Percentiles rank a stretch among this genome's conserved stretches.
Conservation (phyloP, 208 protist genomes). For the Tritrichomonas foetus region DNA sequence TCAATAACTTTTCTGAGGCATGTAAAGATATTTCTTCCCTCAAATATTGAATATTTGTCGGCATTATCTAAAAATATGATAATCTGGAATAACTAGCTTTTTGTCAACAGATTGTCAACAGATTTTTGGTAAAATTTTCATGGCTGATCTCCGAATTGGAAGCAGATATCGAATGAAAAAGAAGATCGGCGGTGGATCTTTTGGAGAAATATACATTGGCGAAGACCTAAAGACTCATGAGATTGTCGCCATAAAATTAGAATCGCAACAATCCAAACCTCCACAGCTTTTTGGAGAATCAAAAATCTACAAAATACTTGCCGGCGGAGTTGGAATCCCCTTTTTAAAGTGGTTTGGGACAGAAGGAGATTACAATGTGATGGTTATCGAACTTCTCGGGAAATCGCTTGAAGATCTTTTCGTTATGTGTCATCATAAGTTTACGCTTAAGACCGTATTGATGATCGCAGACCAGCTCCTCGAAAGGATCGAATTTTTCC, state of each 20-base stretch:
- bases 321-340: conserved; percentile 82
- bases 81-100: too few relatives aligned
- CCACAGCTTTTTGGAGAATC: conserved; percentile 94
- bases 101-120: too few relatives aligned
- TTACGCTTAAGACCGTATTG: conserved; percentile 92
- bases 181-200: conserved; percentile 93
- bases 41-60: too few relatives aligned
- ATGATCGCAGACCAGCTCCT: conserved; percentile 93
- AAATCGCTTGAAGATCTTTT: conserved; percentile 94
- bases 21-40: too few relatives aligned
- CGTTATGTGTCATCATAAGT: conserved; percentile 71
- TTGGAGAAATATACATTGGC: conserved; percentile 82
- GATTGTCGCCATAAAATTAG: conserved; percentile 62
- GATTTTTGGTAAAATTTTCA: too few relatives aligned
- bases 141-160: conserved; percentile 78
- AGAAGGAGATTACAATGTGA: conserved; percentile 91
- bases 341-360: conserved; percentile 80
- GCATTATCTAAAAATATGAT: too few relatives aligned
- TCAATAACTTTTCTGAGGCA: too few relatives aligned
- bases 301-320: conserved; percentile 75
- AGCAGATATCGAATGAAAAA: conserved; percentile 80
- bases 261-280: conserved; percentile 67
- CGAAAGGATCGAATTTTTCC: conserved; percentile 82
- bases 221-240: conserved; percentile 61
- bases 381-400: conserved; percentile 96